Evolutionary conservation across 83 land plant species (phyloP).

Genomic region (Picea abies): DNA sequence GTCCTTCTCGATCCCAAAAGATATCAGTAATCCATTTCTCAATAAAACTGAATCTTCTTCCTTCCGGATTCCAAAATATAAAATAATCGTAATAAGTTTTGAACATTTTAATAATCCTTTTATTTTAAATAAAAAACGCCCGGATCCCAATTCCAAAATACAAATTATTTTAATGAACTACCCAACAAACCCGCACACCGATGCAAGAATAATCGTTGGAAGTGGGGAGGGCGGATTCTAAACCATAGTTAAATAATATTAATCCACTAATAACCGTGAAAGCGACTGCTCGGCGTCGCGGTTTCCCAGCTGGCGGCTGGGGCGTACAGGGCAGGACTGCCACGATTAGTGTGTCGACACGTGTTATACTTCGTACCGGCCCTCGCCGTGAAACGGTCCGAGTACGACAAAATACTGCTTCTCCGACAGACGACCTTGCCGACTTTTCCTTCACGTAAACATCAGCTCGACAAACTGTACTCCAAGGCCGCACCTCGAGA

Average conservation of each 20-base stretch:
- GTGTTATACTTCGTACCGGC: background rate
- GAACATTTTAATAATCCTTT: no score
- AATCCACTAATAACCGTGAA: background rate
- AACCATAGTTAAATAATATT: background rate
- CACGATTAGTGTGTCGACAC: background rate
- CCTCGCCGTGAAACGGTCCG: background rate
- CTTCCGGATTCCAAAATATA: no score
- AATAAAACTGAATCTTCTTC: no score
- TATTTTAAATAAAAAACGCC: no score
- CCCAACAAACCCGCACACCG: no score
- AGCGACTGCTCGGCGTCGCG: conserved; percentile 12
- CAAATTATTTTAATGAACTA: no score
- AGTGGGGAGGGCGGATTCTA: conserved; percentile 3
- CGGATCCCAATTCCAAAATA: no score
- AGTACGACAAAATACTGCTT: no score
- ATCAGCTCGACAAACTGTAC: background rate
- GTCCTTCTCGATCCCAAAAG: no score
- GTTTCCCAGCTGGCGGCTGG: conserved; percentile 9
- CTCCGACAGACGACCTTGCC: background rate
- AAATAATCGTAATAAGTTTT: no score
- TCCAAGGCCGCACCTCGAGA: conserved; percentile 3
- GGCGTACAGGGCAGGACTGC: background rate
- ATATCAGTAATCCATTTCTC: no score
- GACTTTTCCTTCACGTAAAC: conserved; percentile 10
- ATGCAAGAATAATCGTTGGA: no score